Evolutionary conservation across 1,284 basidiomycete genomes (phyloP).

Genomic region (Apiotrichum laibachii): DNA sequence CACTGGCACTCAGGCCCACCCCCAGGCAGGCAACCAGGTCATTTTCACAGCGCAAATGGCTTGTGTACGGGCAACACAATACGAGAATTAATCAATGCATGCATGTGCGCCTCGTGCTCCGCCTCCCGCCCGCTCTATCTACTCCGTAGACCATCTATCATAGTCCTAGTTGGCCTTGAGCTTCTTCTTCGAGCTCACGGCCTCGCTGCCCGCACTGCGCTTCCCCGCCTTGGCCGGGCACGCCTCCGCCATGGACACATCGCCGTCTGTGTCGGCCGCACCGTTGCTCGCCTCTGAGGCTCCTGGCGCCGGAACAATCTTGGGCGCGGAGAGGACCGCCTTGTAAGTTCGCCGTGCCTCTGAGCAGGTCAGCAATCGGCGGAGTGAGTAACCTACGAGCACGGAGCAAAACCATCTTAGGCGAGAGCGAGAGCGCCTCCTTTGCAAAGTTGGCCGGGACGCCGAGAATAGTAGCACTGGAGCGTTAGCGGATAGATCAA

Average conservation of each 20-base stretch:
- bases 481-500: background rate
- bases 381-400: slow-evolving; percentile 40
- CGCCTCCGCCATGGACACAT: background rate
- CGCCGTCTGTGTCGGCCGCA: background rate
- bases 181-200: slow-evolving; percentile 15
- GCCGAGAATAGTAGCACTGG: slow-evolving; percentile 45
- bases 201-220: background rate
- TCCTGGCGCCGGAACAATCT: slow-evolving; percentile 29
- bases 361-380: slow-evolving; percentile 12
- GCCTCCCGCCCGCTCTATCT: too few species aligned
- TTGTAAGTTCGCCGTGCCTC: slow-evolving; percentile 48
- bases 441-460: slow-evolving; percentile 51
- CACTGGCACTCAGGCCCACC: too few species aligned
- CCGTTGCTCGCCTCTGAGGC: background rate
- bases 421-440: slow-evolving; percentile 41
- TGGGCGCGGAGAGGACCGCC: slow-evolving; percentile 42
- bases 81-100: too few species aligned
- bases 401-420: slow-evolving; percentile 44
- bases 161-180: slow-evolving; percentile 12
- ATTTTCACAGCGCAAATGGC: too few species aligned
- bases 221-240: background rate
- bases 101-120: too few species aligned
- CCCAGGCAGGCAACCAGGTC: too few species aligned
- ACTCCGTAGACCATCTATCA: too few species aligned
- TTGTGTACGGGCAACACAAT: too few species aligned